Evolutionary conservation across 2,329 filamentous ascomycete genomes (phyloP), one percentile per base, ranked within the genome.

Genomic region (Aspergillus sp.): DNA sequence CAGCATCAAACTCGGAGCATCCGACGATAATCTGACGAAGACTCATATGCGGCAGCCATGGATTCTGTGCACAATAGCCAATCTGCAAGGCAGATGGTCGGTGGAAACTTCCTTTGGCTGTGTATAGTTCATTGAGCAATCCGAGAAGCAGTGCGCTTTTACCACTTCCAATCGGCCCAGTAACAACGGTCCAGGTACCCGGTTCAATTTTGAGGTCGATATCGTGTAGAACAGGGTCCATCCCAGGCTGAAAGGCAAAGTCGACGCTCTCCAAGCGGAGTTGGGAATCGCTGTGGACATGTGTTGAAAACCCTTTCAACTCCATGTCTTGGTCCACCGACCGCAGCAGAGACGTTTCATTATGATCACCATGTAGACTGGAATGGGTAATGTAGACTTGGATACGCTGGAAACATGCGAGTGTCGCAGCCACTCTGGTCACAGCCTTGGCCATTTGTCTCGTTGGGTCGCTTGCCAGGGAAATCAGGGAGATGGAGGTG

Each of bases 121-220:
- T 33, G 7, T 41, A 81, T 88, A 95, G 95, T 52, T 96, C 90
- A 27, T 90, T 90, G 1, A 90, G 90, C 35, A 96, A 72, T 1
- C n/a, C n/a, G n/a, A n/a, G n/a, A n/a, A n/a, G n/a, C n/a, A n/a
- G n/a, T n/a, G n/a, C n/a, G n/a, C n/a, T n/a, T n/a, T n/a, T 31
- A 11, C 30, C 30, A 2, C 7, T 7, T 31, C 30, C 30, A 31
- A 31, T 31, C 2, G 30, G 11, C 11, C 30, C 30, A 31, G 11
- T 31, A 11, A 31, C 30, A 7, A 31, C 11, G 30, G 30, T 31
- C 7, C 7, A 11, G 7, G 30, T 7, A 11, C 30, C 30, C 7
- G 11, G 7, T 31, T 7, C 30, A 31, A 7, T 7, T 31, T 31
- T 11, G 30, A 31, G 30, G 30, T 31, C 30, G 30, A 31, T 31